A percentile compares a stretch with the other conserved stretches of the same genome.
phyloP scores from a whole-genome alignment of 1,284 basidiomycete genomes.

The Gomphus bonarii region DNA sequence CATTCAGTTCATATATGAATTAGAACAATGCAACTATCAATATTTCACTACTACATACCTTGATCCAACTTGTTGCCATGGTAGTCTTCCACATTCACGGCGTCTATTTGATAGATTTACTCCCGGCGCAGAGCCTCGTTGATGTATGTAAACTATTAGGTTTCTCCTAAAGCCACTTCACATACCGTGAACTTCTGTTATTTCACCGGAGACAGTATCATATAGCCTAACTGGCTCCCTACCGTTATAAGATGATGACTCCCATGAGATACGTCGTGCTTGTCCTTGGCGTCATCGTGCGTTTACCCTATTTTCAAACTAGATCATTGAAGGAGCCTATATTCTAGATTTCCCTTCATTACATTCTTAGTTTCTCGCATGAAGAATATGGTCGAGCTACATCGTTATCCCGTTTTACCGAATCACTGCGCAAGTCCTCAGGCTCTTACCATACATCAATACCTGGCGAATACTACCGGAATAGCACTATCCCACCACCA shows the following conservation, averaged over 20 bases:
- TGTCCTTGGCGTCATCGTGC: slow-evolving; percentile 53
- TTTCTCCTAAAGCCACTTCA: too few relatives aligned
- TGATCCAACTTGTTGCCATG: too few relatives aligned
- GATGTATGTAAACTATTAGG: too few relatives aligned
- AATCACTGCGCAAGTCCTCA: slow-evolving; percentile 35
- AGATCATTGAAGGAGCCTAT: background rate
- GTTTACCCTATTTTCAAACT: background rate
- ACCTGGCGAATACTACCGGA: slow-evolving; percentile 48
- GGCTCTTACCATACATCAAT: slow-evolving; percentile 37
- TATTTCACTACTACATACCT: too few relatives aligned
- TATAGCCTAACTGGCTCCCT: background rate
- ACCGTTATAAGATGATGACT: slow-evolving; percentile 49
- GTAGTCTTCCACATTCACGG: too few relatives aligned
- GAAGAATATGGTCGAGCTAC: slow-evolving; percentile 59
- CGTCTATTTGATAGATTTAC: too few relatives aligned
- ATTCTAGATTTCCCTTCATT: slow-evolving; percentile 56
- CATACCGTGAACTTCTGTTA: too few relatives aligned
- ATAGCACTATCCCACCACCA: slow-evolving; percentile 23
- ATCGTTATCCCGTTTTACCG: slow-evolving; percentile 44
- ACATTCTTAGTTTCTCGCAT: slow-evolving; percentile 60
- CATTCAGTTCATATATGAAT: too few relatives aligned
- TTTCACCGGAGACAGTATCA: background rate
- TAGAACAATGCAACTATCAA: too few relatives aligned
- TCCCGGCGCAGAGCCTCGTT: too few relatives aligned
- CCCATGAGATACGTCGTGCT: slow-evolving; percentile 65